Evolutionary conservation across 805 yeast genomes (phyloP).

Genomic region (Nematodospora valgi): DNA sequence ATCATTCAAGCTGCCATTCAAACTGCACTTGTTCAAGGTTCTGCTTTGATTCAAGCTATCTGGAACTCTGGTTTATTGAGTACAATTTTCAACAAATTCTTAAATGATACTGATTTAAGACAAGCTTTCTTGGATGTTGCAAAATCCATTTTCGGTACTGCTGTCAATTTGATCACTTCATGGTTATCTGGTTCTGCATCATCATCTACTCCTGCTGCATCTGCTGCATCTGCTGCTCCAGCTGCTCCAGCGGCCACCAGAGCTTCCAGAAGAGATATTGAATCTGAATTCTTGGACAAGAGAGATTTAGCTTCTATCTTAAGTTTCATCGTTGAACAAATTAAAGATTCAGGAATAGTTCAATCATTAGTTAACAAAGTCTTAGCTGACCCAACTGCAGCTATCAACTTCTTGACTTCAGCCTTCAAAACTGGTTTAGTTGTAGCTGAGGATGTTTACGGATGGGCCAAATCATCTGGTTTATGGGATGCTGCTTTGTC

Average conservation of each 20-base stretch:
- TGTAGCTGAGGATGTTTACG: constrained; percentile 30
- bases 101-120: constrained; percentile 32
- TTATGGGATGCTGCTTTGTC: constrained; percentile 24
- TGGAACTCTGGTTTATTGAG: constrained; percentile 40
- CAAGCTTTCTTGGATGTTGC: constrained; percentile 31
- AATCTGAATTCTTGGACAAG: constrained; percentile 30
- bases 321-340: constrained; percentile 22
- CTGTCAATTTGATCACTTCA: constrained; percentile 22
- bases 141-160: constrained; percentile 31
- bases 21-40: constrained; percentile 36
- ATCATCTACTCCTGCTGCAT: constrained; percentile 15
- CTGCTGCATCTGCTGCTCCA: constrained; percentile 10
- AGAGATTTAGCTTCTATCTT: constrained; percentile 33
- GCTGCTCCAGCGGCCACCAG: constrained; percentile 17
- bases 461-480: constrained; percentile 38
- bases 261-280: constrained; percentile 8
- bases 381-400: constrained; percentile 33
- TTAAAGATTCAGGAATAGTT: constrained; percentile 35
- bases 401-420: constrained; percentile 29
- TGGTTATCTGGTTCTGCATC: constrained; percentile 8
- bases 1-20: constrained; percentile 30
- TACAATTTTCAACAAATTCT: constrained; percentile 26
- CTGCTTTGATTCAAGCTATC: constrained; percentile 37
- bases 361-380: constrained; percentile 28
- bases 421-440: constrained; percentile 33